These are phyloP conservation scores for Fusarium keratoplasticum DNA, from an alignment of 2,329 filamentous ascomycete species.

Conservation along the genomic window DNA sequence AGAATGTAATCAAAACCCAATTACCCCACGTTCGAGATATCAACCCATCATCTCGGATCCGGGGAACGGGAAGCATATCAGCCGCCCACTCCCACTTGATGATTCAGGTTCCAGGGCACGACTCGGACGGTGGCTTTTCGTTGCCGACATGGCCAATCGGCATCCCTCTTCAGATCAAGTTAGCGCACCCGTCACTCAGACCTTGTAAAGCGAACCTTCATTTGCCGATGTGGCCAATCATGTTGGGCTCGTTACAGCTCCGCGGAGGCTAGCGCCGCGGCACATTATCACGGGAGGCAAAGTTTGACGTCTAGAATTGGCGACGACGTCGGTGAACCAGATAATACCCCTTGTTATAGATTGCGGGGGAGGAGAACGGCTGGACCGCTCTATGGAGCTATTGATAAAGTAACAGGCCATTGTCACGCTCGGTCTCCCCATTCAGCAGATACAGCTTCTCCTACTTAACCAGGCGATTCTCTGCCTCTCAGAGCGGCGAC, in stretches of 20 bases:
- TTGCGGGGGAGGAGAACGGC: neutral
- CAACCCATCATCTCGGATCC: neutral
- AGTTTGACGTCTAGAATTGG: neutral
- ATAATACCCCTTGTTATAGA: neutral
- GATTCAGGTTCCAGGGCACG: neutral
- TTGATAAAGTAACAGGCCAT: neutral
- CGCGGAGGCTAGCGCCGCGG: conserved; percentile 1
- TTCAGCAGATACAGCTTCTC: neutral
- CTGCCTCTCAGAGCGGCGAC: neutral
- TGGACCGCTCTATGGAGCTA: neutral
- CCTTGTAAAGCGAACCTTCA: neutral
- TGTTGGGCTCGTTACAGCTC: neutral
- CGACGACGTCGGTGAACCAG: neutral
- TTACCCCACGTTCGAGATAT: neutral
- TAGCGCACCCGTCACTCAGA: neutral
- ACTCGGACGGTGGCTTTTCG: neutral
- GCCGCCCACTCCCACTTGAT: neutral
- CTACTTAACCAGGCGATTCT: neutral
- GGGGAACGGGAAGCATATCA: neutral
- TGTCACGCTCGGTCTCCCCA: neutral
- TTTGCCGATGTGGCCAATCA: conserved; percentile 38
- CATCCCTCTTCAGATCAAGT: neutral
- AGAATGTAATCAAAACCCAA: neutral
- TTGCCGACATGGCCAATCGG: conserved; percentile 36
- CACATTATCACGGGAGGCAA: conserved; percentile 8